Base-by-base conservation (phyloP, 768 basidiomycete species). In the Jaapia argillacea region DNA sequence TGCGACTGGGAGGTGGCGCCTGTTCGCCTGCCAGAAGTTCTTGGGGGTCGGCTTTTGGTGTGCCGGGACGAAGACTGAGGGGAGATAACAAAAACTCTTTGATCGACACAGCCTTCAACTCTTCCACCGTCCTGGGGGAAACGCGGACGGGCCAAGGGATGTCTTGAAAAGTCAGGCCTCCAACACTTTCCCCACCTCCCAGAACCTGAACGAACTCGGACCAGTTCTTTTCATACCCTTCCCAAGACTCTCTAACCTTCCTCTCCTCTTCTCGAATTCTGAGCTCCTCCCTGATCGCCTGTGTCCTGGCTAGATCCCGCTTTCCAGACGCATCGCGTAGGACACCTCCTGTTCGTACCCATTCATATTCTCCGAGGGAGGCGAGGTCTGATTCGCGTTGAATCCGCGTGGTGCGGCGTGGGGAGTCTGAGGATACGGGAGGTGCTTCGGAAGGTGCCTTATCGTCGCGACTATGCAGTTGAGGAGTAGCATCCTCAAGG, bases 71-170 rank as follows among this genome's bases (percentile, higher is more conserved):
- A n/a, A n/a, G n/a, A n/a, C n/a, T n/a, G n/a, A n/a, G n/a, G n/a
- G n/a, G n/a, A n/a, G n/a, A n/a, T n/a, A n/a, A n/a, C n/a, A n/a
- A n/a, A n/a, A n/a, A n/a, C n/a, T n/a, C n/a, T n/a, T n/a, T n/a
- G n/a, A n/a, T n/a, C n/a, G n/a, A n/a, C n/a, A n/a, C n/a, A n/a
- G n/a, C n/a, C n/a, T n/a, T n/a, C n/a, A n/a, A n/a, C n/a, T n/a
- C n/a, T n/a, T n/a, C n/a, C n/a, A n/a, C n/a, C n/a, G n/a, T n/a
- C n/a, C n/a, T n/a, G n/a, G n/a, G n/a, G n/a, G n/a, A n/a, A n/a
- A n/a, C n/a, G n/a, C n/a, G 35, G 6, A 76, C 60, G 0, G 82
- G 83, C 82, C 83, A 85, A 0, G 82, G 80, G 36, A 85, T 68
- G 46, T 76, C 74, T 4, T 42, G 50, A 50, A 82, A 85, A 14